Base-by-base conservation (phyloP, 2,329 filamentous ascomycete species). In the Pseudocercospora ulei region DNA sequence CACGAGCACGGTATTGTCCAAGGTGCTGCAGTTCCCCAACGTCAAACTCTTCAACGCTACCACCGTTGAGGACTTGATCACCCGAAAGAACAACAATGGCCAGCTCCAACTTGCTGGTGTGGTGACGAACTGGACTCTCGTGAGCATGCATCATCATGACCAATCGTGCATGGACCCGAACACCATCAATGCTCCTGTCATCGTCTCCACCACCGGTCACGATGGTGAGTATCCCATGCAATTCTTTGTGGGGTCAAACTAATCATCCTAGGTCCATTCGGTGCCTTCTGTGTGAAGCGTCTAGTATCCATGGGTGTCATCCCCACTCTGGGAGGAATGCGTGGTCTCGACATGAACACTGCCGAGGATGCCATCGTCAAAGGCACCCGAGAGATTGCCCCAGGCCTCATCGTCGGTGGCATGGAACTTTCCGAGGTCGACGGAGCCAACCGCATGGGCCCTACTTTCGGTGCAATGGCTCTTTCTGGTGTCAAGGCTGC, bases 21-120 rank as follows among this genome's bases (percentile, higher is more conserved):
- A 81, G 65, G 86, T 95, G 6, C 69, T 95, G 35, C 65, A 73
- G 43, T 82, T 92, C 68, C 82, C 83, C 48, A 94, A 95, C 64
- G 75, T 94, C 57, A 95, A 95, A 75, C 77, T 95, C 47, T 95
- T 94, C 76, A 95, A 95, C 61, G 86, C 86, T 23, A 94, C 87
- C 22, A 73, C 81, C 12, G 86, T 95, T 27, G 87, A 95, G 66
- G 86, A 95, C 57, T 70, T 95, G 47, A 88, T 95, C 64, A 94
- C 86, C 12, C 82, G 86, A 28, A 75, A 75, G 7, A 62, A 65
- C 30, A 66, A 62, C 24, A 41, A 54, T 16, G 66, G 68, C 12
- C 66, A 68, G 6, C 65, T 92, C 27, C 77, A 82, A 47, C 78
- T 94, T 50, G 82, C 84, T 5, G 86, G 86, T 55, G 86, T 94